These are phyloP conservation scores for Fusarium tuaranense DNA, from an alignment of 2,329 filamentous ascomycete genomes.

Conservation along the genomic window DNA sequence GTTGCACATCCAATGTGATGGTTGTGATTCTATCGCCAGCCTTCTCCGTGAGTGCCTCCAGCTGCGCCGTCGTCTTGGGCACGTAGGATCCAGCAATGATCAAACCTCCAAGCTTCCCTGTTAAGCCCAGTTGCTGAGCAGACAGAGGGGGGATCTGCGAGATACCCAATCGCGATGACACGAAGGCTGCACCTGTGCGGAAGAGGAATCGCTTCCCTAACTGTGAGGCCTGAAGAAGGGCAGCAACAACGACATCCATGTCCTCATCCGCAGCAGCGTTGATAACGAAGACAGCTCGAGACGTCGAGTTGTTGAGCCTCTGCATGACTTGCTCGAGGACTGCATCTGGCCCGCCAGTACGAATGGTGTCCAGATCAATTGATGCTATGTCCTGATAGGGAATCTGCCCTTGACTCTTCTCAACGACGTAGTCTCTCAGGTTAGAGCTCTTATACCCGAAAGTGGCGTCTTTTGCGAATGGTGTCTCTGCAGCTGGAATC, in stretches of 20 bases:
- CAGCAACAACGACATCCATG: conserved; percentile 65
- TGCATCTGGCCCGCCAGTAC: conserved; percentile 55
- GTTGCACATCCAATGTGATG: conserved; percentile 60
- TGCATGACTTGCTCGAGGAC: conserved; percentile 52
- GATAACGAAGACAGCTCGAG: conserved; percentile 58
- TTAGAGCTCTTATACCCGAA: conserved; percentile 68
- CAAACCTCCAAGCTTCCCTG: conserved; percentile 57
- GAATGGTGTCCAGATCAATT: conserved; percentile 60
- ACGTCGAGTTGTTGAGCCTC: conserved; percentile 45
- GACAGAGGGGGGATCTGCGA: conserved; percentile 61
- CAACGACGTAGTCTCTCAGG: conserved; percentile 57
- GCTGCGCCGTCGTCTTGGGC: conserved; percentile 67
- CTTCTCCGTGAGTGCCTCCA: conserved; percentile 55
- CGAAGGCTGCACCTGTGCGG: conserved; percentile 55
- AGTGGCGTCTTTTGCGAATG: conserved; percentile 67
- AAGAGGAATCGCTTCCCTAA: conserved; percentile 50
- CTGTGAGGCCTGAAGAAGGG: conserved; percentile 53
- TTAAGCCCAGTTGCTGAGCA: conserved; percentile 55
- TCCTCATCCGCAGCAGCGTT: conserved; percentile 66
- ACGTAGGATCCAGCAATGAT: conserved; percentile 68
- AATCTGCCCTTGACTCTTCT: conserved; percentile 62
- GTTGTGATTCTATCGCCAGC: conserved; percentile 55
- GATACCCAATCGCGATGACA: conserved; percentile 63
- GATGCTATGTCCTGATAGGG: conserved; percentile 53
- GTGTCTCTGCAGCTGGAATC: conserved; percentile 59